These are phyloP conservation scores for Carex sylvatica DNA, from an alignment of 202 grass and related monocot species.

Conservation along the genomic window DNA sequence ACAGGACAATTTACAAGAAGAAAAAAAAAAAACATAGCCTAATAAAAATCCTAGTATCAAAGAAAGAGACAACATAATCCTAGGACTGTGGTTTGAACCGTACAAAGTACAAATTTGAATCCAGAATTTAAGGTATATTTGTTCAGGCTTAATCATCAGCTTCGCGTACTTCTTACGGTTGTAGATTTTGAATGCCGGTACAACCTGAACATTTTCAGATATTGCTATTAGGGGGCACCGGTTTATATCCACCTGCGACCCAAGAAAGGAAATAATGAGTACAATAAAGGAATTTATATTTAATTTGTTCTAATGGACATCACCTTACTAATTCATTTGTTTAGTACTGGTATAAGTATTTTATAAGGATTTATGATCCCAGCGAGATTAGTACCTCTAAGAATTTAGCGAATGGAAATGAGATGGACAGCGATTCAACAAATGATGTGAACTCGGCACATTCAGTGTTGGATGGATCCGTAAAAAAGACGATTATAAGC, in stretches of 20 bases:
- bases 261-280: not conserved
- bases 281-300: not conserved
- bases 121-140: conserved; percentile 13
- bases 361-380: too few species aligned
- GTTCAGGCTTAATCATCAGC: conserved; percentile 32
- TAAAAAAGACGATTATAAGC: conserved; percentile 30
- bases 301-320: too few species aligned
- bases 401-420: conserved; percentile 19
- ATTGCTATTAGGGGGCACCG: not conserved
- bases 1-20: too few species aligned
- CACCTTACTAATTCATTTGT: too few species aligned
- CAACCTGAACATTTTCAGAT: conserved; percentile 23
- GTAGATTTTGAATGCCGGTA: conserved; percentile 40
- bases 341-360: too few species aligned
- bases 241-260: conserved; percentile 27
- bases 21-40: too few species aligned
- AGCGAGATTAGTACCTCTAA: conserved; percentile 19
- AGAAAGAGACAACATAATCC: too few species aligned
- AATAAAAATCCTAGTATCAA: too few species aligned
- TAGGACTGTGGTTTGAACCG: too few species aligned
- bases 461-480: conserved; percentile 2
- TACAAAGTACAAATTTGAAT: conserved; percentile 18
- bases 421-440: conserved; percentile 14
- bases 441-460: not conserved
- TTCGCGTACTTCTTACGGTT: conserved; percentile 24